phyloP scores from a whole-genome alignment of 208 protist species.

The Kentomonas sorsogonicus region DNA sequence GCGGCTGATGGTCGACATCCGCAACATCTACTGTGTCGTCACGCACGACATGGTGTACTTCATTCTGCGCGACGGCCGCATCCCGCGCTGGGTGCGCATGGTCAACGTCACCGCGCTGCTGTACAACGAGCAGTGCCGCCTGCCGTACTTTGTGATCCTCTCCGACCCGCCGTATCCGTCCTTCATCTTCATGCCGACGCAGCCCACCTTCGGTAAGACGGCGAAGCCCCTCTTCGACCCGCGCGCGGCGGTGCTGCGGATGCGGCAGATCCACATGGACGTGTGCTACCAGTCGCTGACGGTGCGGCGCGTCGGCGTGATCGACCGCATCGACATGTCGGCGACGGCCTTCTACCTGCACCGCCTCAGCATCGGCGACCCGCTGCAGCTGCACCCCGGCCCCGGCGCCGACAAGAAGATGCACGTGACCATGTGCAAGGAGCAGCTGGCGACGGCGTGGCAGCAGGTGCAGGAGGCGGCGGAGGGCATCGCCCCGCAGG shows the following conservation, averaged over 20 bases:
- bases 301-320: conserved; percentile 10
- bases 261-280: not conserved
- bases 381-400: no score
- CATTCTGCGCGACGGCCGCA: not conserved
- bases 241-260: conserved; percentile 1
- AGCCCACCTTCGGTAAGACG: no score
- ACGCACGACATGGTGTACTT: conserved; percentile 5
- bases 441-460: conserved; percentile 8
- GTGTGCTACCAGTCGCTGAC: not conserved
- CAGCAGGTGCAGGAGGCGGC: no score
- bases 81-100: conserved; percentile 2
- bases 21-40: conserved; percentile 2
- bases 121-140: conserved; percentile 4
- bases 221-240: conserved; percentile 5
- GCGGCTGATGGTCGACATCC: not conserved
- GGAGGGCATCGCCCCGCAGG: not conserved
- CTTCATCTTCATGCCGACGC: conserved; percentile 38
- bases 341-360: no score
- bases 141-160: conserved; percentile 8
- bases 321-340: not conserved
- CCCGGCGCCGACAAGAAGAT: no score
- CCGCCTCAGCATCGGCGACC: no score
- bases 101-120: not conserved
- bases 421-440: no score
- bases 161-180: conserved; percentile 22